Percentiles rank a stretch among this genome's conserved stretches.
Evolutionary conservation across 2,329 filamentous ascomycete genomes (phyloP).

Genomic region (Fusarium continuum): DNA sequence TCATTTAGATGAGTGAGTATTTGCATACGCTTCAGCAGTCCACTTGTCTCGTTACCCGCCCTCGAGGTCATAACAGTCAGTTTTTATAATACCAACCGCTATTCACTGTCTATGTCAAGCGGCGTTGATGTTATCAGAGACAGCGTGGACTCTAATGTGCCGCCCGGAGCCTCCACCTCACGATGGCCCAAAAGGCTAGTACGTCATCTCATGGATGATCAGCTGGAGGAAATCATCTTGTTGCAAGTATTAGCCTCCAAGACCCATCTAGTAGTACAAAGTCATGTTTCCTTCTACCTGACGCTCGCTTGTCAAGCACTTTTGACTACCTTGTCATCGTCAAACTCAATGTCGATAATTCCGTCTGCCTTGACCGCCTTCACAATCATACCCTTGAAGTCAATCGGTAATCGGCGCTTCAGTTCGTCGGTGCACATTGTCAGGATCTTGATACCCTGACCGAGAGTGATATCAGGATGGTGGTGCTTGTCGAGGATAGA

Average conservation of each 20-base stretch:
- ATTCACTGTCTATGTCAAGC: neutral
- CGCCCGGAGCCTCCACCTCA: neutral
- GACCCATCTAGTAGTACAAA: constrained; percentile 51
- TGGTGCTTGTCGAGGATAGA: constrained; percentile 99
- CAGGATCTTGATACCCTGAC: constrained; percentile 90
- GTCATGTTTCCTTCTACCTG: constrained; percentile 38
- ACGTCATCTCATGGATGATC: neutral
- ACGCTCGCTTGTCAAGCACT: constrained; percentile 56
- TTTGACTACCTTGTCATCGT: constrained; percentile 79
- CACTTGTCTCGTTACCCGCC: too few species aligned
- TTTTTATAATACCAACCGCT: too few species aligned
- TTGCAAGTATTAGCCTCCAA: constrained; percentile 39
- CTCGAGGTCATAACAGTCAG: too few species aligned
- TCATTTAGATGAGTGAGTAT: too few species aligned
- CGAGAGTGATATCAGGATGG: constrained; percentile 89
- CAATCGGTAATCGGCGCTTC: constrained; percentile 94
- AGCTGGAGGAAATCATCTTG: constrained; percentile 37
- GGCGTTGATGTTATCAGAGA: too few species aligned
- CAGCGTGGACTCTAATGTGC: neutral
- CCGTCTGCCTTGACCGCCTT: constrained; percentile 97
- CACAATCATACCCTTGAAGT: constrained; percentile 97
- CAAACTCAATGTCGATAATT: constrained; percentile 83
- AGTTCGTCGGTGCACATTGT: constrained; percentile 96
- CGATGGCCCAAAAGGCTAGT: neutral
- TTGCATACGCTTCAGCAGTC: too few species aligned